A percentile compares a stretch with the other conserved stretches of the same genome.
Evolutionary conservation across 2,329 filamentous ascomycete genomes (phyloP).

Genomic region (Aspergillus tanneri): DNA sequence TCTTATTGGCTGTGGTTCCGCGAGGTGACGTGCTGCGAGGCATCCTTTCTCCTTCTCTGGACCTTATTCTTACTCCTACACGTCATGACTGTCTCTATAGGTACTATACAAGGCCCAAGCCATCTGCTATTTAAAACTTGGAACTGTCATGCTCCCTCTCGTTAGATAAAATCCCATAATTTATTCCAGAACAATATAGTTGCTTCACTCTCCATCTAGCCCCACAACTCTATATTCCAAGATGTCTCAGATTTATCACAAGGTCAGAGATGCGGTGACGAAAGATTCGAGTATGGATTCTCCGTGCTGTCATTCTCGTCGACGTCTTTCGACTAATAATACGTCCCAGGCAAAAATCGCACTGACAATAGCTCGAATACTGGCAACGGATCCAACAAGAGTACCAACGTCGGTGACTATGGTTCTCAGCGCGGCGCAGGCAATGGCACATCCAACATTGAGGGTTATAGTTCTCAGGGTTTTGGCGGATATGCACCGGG

Average conservation of each 20-base stretch:
- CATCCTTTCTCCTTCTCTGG: no score
- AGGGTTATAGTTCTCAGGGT: conserved; percentile 8
- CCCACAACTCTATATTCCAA: neutral
- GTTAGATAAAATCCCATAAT: no score
- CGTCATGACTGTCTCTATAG: neutral
- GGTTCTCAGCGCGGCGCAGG: conserved; percentile 3
- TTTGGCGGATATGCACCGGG: conserved; percentile 12
- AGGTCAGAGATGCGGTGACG: conserved; percentile 48
- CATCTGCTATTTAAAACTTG: neutral
- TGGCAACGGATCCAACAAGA: conserved; percentile 40
- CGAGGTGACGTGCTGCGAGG: neutral
- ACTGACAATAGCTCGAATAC: conserved; percentile 5
- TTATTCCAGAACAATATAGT: neutral
- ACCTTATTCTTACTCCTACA: neutral
- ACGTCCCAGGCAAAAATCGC: neutral
- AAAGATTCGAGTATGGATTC: conserved; percentile 13
- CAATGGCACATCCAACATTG: conserved; percentile 3
- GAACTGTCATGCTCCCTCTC: neutral
- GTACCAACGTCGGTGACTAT: conserved; percentile 1
- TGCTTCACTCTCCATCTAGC: neutral
- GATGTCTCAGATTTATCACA: conserved; percentile 50
- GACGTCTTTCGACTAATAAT: neutral
- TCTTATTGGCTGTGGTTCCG: no score
- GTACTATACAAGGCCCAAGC: no score
- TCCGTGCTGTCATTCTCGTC: neutral